Percentiles rank a stretch among this genome's conserved stretches.
Conservation (phyloP, 1,139 yeast species). For the Candida tetrigidarum region DNA sequence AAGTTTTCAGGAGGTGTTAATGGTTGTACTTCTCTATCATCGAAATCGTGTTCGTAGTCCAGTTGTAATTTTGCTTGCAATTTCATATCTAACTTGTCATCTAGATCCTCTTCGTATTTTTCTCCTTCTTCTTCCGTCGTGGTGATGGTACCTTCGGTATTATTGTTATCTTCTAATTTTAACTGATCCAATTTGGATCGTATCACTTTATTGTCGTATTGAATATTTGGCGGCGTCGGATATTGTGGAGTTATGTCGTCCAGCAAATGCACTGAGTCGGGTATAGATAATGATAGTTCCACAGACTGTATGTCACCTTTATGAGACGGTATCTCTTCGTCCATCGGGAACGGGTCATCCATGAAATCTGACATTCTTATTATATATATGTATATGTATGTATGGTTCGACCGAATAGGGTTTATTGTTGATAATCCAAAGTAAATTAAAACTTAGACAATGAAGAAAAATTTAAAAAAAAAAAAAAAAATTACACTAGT, state of each 20-base stretch:
- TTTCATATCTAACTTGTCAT: slow-evolving; percentile 42
- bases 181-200: slow-evolving; percentile 39
- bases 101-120: slow-evolving; percentile 46
- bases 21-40: slow-evolving; percentile 20
- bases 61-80: slow-evolving; percentile 26
- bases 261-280: slow-evolving; percentile 7
- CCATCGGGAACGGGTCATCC: slow-evolving; percentile 53
- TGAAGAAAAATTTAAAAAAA: no score
- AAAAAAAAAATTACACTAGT: neutral
- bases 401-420: neutral
- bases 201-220: slow-evolving; percentile 31
- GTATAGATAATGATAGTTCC: slow-evolving; percentile 6
- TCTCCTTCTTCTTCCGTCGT: slow-evolving; percentile 26
- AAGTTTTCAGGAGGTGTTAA: slow-evolving; percentile 89
- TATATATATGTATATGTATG: neutral
- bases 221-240: slow-evolving; percentile 17
- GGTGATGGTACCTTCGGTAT: slow-evolving; percentile 22
- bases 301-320: slow-evolving; percentile 7
- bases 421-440: neutral
- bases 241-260: slow-evolving; percentile 24
- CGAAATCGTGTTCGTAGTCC: slow-evolving; percentile 20
- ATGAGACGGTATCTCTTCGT: slow-evolving; percentile 35
- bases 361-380: slow-evolving; percentile 31
- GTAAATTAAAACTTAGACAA: no score
- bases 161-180: slow-evolving; percentile 24